Base-by-base conservation (phyloP, 1,139 yeast species). In the Candida labiduridarum region DNA sequence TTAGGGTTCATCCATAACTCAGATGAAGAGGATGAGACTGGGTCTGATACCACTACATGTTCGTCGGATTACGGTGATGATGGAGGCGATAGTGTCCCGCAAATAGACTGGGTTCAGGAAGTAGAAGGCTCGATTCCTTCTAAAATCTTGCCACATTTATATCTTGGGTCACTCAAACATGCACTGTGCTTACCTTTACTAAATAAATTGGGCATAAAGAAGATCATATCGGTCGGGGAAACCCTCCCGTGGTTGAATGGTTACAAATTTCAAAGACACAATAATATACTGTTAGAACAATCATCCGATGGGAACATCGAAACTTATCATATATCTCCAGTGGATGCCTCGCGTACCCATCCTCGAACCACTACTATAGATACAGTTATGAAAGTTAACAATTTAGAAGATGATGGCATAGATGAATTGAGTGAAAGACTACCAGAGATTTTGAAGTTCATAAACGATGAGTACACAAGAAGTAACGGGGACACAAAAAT, bases 211-310 rank as follows among this genome's bases (percentile, higher is more conserved):
- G 94, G 91, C 0, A 89, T 94, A 49, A 79, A 78, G 29, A 83
- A 89, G 52, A 78, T 94, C 12, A 83, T 94, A 6, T 87, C 96
- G 2, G 97, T 94, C 8, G 99, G 98, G 0, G 98, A 92, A 61
- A 72, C 71, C 10, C 72, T 90, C n/a, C 72, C 81, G 2, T 91
- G 97, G 85, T 54, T 79, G 10, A 61, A 64, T 43, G 74, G 72
- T 1, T 57, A 60, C 39, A 65, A 59, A 36, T 74, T 76, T 55
- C 61, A 61, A 48, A 58, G 59, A 27, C 54, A 61, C 30, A 60
- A 72, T 52, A 65, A 67, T 15, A 59, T 72, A 5, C 47, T 41
- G 1, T 53, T 63, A 2, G 67, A 68, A 7, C 63, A 60, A 40
- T 47, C 66, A 2, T 65, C 67, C 45, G 60, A 59, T 34, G 75